Conservation (phyloP, 306 rosid species). For the Trichosanthes cucumerina region DNA sequence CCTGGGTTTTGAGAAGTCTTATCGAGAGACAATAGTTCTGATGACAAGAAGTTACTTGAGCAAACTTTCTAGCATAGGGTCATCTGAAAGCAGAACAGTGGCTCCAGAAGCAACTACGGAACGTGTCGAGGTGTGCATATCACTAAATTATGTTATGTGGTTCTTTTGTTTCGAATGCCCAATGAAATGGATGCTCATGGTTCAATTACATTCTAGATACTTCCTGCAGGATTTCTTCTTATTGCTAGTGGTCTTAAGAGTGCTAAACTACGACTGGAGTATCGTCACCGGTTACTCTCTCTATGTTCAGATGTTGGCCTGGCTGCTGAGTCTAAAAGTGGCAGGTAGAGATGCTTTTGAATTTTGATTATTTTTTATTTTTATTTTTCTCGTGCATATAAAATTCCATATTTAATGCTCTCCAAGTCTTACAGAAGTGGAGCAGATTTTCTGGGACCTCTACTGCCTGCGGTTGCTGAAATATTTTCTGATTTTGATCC, state of each 20-base stretch:
- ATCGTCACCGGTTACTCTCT: conserved; percentile 83
- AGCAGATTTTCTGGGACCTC: conserved; percentile 92
- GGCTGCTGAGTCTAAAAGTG: conserved; percentile 98
- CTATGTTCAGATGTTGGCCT: conserved; percentile 95
- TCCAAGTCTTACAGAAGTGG: conserved; percentile 71
- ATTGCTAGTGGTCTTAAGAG: conserved; percentile 71
- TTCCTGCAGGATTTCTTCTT: conserved; percentile 90
- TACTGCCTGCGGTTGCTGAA: conserved; percentile 97
- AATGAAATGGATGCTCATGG: conserved; percentile 64
- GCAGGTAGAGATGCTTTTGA: conserved; percentile 50
- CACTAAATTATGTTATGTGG: conserved; percentile 14
- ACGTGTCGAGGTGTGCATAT: conserved; percentile 77
- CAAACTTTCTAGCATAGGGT: conserved; percentile 81
- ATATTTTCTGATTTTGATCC: conserved; percentile 95
- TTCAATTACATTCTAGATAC: conserved; percentile 91
- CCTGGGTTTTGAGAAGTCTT: conserved; percentile 96
- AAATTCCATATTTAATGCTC: conserved; percentile 33
- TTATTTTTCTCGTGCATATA: conserved; percentile 16
- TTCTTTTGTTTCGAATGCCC: conserved; percentile 24
- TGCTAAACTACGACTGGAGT: conserved; percentile 68
- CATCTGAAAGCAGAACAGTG: conserved; percentile 84
- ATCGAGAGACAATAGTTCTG: conserved; percentile 93
- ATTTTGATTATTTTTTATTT: conserved; percentile 10
- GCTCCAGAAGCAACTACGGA: conserved; percentile 86
- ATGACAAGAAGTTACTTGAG: conserved; percentile 91